These are phyloP conservation scores for Penicillium parvum DNA, from an alignment of 495 filamentous ascomycete genomes.

Conservation along the genomic window DNA sequence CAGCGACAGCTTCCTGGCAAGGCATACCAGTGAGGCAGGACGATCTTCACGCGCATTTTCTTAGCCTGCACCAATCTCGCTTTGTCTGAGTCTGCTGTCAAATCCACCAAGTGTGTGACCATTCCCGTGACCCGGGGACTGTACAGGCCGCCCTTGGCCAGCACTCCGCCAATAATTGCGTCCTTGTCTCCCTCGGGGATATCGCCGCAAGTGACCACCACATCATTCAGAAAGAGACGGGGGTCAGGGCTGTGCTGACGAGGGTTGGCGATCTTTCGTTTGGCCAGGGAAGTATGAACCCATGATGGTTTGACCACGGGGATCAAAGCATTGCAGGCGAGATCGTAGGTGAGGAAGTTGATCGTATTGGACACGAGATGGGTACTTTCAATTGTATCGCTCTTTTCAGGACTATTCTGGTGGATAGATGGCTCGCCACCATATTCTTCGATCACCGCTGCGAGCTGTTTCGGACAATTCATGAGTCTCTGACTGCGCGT, in stretches of 20 bases:
- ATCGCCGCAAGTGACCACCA: constrained; percentile 70
- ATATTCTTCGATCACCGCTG: constrained; percentile 42
- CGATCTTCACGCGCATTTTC: constrained; percentile 67
- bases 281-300: constrained; percentile 64
- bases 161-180: constrained; percentile 81
- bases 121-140: constrained; percentile 60
- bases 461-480: constrained; percentile 21
- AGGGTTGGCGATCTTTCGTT: constrained; percentile 66
- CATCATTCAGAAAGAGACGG: constrained; percentile 78
- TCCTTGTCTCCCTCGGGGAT: constrained; percentile 88
- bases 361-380: constrained; percentile 81
- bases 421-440: constrained; percentile 50
- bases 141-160: constrained; percentile 85
- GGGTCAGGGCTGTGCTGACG: constrained; percentile 89
- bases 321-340: constrained; percentile 65
- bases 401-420: constrained; percentile 38
- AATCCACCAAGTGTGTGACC: constrained; percentile 85
- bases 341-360: constrained; percentile 80
- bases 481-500: constrained; percentile 8
- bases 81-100: constrained; percentile 70
- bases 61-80: constrained; percentile 60
- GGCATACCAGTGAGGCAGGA: constrained; percentile 89
- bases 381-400: constrained; percentile 58
- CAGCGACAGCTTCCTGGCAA: neutral
- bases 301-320: constrained; percentile 82